Percentiles rank a stretch among this genome's conserved stretches.
phyloP scores from a whole-genome alignment of 768 basidiomycete species.

The Phanerochaete carnosa region DNA sequence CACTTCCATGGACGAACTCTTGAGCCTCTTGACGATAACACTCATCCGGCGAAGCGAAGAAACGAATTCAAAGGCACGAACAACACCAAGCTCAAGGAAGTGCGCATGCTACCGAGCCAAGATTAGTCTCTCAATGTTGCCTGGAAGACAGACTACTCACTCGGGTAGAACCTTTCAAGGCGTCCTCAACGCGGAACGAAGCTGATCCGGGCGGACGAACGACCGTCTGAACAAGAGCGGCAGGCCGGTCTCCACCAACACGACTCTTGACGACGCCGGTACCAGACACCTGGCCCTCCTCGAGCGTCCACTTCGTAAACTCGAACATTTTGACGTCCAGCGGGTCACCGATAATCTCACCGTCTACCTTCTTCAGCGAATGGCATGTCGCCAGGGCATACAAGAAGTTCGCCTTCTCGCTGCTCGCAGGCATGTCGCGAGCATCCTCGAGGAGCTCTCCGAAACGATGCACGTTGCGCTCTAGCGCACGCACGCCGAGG shows the following conservation, averaged over 20 bases:
- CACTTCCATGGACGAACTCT: constrained; percentile 92
- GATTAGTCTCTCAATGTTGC: not conserved
- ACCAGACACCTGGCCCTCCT: constrained; percentile 79
- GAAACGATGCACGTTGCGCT: constrained; percentile 73
- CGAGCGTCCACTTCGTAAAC: constrained; percentile 93
- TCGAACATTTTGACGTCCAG: constrained; percentile 98
- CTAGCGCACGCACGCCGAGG: constrained; percentile 85
- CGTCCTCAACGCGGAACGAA: constrained; percentile 89
- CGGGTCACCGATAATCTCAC: constrained; percentile 90
- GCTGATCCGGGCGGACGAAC: constrained; percentile 95
- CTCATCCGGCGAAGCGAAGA: constrained; percentile 94
- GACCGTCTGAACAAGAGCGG: constrained; percentile 92
- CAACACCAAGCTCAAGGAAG: constrained; percentile 95
- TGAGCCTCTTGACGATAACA: constrained; percentile 93
- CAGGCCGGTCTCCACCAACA: constrained; percentile 60
- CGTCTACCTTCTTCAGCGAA: constrained; percentile 87
- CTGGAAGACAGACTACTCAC: constrained; percentile 35
- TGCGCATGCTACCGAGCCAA: constrained; percentile 74
- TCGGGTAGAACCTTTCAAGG: constrained; percentile 77
- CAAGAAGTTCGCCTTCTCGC: constrained; percentile 78
- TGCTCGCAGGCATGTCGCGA: constrained; percentile 72
- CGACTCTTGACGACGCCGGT: constrained; percentile 68
- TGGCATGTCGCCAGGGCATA: constrained; percentile 97
- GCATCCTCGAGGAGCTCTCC: constrained; percentile 88
- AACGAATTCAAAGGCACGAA: constrained; percentile 95